A percentile compares a stretch with the other conserved stretches of the same genome.
These are phyloP conservation scores for Aspergillus thermomutatus DNA, from an alignment of 2,329 filamentous ascomycete species.

Conservation along the genomic window DNA sequence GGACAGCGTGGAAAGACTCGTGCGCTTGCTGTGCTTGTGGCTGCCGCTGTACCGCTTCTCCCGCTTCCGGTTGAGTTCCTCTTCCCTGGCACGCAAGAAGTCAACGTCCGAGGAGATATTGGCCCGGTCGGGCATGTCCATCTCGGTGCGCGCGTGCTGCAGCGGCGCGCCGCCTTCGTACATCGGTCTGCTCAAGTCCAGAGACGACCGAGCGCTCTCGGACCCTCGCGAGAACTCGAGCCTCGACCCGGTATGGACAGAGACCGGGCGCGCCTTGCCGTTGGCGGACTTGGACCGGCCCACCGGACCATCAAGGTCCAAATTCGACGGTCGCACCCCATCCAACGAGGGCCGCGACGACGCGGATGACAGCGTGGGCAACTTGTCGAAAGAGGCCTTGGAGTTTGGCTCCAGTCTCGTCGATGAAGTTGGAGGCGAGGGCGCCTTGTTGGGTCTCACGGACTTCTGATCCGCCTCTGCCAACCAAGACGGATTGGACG, in stretches of 20 bases:
- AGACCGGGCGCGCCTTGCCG: slow-evolving; percentile 68
- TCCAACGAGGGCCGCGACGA: slow-evolving; percentile 69
- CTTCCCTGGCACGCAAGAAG: slow-evolving; percentile 74
- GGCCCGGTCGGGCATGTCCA: slow-evolving; percentile 38
- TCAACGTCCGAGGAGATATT: slow-evolving; percentile 78
- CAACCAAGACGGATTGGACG: slow-evolving; percentile 49
- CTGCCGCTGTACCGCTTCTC: slow-evolving; percentile 56
- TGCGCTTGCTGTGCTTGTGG: slow-evolving; percentile 65
- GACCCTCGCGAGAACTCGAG: slow-evolving; percentile 78
- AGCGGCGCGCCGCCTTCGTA: slow-evolving; percentile 36
- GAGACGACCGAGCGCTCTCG: slow-evolving; percentile 54
- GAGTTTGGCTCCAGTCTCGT: slow-evolving; percentile 48
- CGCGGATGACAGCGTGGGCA: slow-evolving; percentile 54
- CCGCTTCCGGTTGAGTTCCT: slow-evolving; percentile 55
- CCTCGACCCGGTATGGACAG: slow-evolving; percentile 78
- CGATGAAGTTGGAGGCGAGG: slow-evolving; percentile 33
- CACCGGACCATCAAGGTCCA: slow-evolving; percentile 59
- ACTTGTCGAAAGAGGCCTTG: slow-evolving; percentile 46
- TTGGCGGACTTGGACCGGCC: slow-evolving; percentile 62
- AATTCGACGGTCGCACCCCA: slow-evolving; percentile 59
- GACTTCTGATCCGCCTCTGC: slow-evolving; percentile 24
- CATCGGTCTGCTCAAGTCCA: slow-evolving; percentile 30
- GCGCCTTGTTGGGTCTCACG: slow-evolving; percentile 22
- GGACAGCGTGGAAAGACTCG: slow-evolving; percentile 67
- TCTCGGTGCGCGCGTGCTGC: slow-evolving; percentile 33